Evolutionary conservation across 2,329 filamentous ascomycete species (phyloP).

Genomic region (Xylariales sp.): DNA sequence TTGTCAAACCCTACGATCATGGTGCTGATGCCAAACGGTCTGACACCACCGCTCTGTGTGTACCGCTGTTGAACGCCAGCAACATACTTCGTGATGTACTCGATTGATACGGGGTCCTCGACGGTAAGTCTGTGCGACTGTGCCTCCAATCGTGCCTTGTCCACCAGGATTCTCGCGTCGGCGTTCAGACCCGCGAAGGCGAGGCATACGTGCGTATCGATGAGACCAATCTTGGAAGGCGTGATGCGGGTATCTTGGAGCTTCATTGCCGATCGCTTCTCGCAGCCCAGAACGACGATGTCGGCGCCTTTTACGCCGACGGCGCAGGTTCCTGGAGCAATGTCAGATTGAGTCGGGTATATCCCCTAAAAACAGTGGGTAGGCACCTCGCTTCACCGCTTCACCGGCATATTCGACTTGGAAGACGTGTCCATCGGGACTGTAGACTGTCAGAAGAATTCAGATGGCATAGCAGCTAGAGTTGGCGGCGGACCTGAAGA

Average conservation of each 20-base stretch:
- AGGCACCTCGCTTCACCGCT: conserved; percentile 90
- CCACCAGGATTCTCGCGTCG: conserved; percentile 94
- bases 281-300: conserved; percentile 93
- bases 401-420: conserved; percentile 99
- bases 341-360: background rate
- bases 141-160: conserved; percentile 95
- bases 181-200: conserved; percentile 97
- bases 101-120: conserved; percentile 94
- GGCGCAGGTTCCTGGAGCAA: conserved; percentile 76
- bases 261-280: conserved; percentile 99
- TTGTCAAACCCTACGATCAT: conserved; percentile 98
- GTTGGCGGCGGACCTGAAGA: conserved; percentile 68
- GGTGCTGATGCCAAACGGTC: conserved; percentile 98
- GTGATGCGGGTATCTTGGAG: conserved; percentile 99
- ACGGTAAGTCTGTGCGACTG: conserved; percentile 96
- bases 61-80: conserved; percentile 98
- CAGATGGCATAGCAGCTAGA: conserved; percentile 5
- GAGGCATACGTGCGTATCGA: conserved; percentile 94
- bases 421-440: conserved; percentile 98
- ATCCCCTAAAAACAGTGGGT: background rate
- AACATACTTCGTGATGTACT: conserved; percentile 99
- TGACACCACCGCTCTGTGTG: conserved; percentile 96
- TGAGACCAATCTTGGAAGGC: conserved; percentile 93
- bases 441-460: conserved; percentile 47
- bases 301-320: conserved; percentile 94